phyloP scores from a whole-genome alignment of 768 basidiomycete species.

The Xerocomus potaroensis region DNA sequence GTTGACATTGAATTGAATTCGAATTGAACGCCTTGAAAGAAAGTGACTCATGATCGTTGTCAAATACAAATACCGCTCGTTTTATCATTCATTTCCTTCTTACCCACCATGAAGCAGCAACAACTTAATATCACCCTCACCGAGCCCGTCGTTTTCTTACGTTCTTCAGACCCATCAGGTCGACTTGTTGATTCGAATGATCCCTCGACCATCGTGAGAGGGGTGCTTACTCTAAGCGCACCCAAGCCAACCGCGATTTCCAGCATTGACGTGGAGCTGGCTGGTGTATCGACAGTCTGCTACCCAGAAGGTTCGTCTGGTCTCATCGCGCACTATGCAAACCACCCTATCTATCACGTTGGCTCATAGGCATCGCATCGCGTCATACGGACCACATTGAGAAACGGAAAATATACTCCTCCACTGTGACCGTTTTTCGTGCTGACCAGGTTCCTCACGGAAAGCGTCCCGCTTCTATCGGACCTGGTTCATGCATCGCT shows the following conservation, averaged over 20 bases:
- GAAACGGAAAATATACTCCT: conserved; percentile 67
- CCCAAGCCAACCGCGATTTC: conserved; percentile 81
- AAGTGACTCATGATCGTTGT: background rate
- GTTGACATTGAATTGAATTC: too few relatives aligned
- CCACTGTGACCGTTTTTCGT: conserved; percentile 70
- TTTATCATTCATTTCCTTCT: background rate
- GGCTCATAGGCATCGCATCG: conserved; percentile 51
- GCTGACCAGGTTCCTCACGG: conserved; percentile 44
- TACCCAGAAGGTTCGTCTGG: conserved; percentile 80
- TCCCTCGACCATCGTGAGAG: conserved; percentile 61
- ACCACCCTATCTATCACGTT: background rate
- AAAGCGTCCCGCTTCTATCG: conserved; percentile 20
- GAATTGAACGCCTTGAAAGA: too few relatives aligned
- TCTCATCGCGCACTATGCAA: background rate
- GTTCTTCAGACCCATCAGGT: conserved; percentile 46
- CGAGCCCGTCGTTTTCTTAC: conserved; percentile 72
- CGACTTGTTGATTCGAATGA: conserved; percentile 37
- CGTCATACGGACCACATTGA: conserved; percentile 72
- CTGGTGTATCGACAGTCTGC: conserved; percentile 61
- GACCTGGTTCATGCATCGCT: conserved; percentile 12
- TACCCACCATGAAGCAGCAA: conserved; percentile 30
- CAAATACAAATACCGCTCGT: background rate
- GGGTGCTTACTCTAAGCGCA: conserved; percentile 58
- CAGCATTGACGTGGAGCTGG: conserved; percentile 76
- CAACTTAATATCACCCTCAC: conserved; percentile 56